A percentile compares a stretch with the other conserved stretches of the same genome.
These are phyloP conservation scores for Wolfiporia cocos DNA, from an alignment of 1,284 basidiomycete genomes.

Conservation along the genomic window DNA sequence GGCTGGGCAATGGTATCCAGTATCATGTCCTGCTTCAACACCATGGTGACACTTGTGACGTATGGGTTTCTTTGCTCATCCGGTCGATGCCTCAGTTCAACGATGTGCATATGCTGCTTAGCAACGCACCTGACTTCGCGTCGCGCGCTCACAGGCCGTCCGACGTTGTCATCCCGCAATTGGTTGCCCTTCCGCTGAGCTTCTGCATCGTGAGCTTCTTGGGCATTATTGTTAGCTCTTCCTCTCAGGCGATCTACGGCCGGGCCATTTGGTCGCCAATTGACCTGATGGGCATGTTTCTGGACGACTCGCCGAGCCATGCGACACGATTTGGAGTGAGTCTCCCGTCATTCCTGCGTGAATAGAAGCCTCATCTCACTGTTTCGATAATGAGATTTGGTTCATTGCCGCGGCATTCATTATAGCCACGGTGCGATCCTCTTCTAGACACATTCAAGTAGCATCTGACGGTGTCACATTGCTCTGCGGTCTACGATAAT, in stretches of 20 bases:
- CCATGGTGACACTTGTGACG: constrained; percentile 73
- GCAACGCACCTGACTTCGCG: constrained; percentile 77
- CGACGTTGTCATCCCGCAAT: constrained; percentile 68
- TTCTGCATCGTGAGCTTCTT: constrained; percentile 79
- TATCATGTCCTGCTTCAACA: constrained; percentile 76
- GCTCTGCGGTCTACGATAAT: no score
- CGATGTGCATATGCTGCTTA: constrained; percentile 18
- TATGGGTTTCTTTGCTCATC: no score
- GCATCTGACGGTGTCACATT: no score
- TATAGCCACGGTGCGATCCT: constrained; percentile 53
- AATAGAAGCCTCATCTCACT: no score
- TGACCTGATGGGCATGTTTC: constrained; percentile 62
- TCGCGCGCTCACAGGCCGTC: constrained; percentile 64
- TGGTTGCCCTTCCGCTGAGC: constrained; percentile 67
- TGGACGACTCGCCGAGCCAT: constrained; percentile 58
- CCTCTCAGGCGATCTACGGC: constrained; percentile 73
- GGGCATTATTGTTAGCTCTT: constrained; percentile 80
- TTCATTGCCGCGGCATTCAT: constrained; percentile 77
- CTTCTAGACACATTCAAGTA: not conserved
- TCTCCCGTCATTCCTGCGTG: constrained; percentile 4
- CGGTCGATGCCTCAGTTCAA: not conserved
- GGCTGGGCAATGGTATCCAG: constrained; percentile 78
- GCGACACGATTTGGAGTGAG: constrained; percentile 62
- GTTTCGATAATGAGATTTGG: constrained; percentile 37
- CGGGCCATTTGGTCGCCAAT: constrained; percentile 79